phyloP scores from a whole-genome alignment of 805 yeast species.

The Candida jianshihensis region DNA sequence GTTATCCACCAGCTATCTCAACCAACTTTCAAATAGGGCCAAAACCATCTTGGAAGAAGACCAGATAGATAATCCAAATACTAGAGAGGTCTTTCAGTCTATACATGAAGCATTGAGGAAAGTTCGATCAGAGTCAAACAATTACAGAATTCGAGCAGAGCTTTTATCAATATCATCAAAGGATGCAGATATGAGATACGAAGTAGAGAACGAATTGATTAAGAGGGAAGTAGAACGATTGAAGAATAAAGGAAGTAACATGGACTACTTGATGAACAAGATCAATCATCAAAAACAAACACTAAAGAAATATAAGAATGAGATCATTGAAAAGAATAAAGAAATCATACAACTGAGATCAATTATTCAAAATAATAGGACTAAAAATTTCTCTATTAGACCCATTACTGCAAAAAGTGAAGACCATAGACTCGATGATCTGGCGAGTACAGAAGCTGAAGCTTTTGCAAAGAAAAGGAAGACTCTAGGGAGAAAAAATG shows the following conservation, averaged over 20 bases:
- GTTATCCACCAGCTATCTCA: background rate
- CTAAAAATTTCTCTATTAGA: no score
- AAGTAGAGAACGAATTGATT: constrained; percentile 39
- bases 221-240: constrained; percentile 41
- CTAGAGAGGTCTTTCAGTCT: constrained; percentile 10
- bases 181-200: constrained; percentile 38
- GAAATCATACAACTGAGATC: constrained; percentile 34
- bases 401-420: no score
- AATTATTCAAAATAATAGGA: no score
- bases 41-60: constrained; percentile 1
- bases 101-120: constrained; percentile 18
- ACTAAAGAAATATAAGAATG: constrained; percentile 37
- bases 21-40: constrained; percentile 2
- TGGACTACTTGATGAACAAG: constrained; percentile 30
- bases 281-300: constrained; percentile 34
- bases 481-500: no score
- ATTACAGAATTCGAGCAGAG: constrained; percentile 30
- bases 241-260: constrained; percentile 24
- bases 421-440: no score
- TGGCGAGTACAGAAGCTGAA: no score
- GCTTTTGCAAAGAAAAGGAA: no score
- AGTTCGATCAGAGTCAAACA: constrained; percentile 25
- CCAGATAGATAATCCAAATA: constrained; percentile 4
- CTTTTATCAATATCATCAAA: constrained; percentile 35
- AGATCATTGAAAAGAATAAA: constrained; percentile 35